Evolutionary conservation across 192 early-diverging fungal genomes (phyloP).

Genomic region (Coemansia javaensis): DNA sequence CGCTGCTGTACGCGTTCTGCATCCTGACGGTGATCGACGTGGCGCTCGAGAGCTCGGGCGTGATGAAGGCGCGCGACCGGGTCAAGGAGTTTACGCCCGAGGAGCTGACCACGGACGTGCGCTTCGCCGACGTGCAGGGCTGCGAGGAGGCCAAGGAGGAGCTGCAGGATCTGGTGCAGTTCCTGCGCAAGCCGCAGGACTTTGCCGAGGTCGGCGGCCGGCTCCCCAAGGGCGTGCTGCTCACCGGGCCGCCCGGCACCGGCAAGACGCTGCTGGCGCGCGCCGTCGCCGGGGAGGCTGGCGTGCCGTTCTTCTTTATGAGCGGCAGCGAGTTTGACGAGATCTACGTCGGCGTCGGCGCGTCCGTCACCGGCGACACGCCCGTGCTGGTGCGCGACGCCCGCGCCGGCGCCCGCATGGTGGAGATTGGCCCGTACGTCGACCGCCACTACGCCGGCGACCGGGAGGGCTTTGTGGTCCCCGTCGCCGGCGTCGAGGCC

Average conservation of each 20-base stretch:
- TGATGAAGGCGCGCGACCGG: constrained; percentile 56
- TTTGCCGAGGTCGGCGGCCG: constrained; percentile 93
- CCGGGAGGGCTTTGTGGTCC: constrained; percentile 33
- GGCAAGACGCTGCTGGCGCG: constrained; percentile 97
- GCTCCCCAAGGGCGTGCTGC: constrained; percentile 86
- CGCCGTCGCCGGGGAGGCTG: constrained; percentile 96
- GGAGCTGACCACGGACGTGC: constrained; percentile 51
- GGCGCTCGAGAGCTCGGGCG: constrained; percentile 64
- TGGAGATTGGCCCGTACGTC: constrained; percentile 41
- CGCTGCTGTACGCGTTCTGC: constrained; percentile 56
- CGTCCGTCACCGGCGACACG: constrained; percentile 52
- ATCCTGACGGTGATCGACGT: constrained; percentile 65
- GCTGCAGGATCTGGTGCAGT: constrained; percentile 92
- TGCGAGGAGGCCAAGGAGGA: constrained; percentile 98
- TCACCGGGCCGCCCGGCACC: constrained; percentile 91
- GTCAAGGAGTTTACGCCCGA: constrained; percentile 25
- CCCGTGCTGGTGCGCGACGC: constrained; percentile 42
- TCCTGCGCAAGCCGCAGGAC: constrained; percentile 84
- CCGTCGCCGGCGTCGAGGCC: constrained; percentile 39
- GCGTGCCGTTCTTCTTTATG: constrained; percentile 99
- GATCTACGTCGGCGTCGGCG: constrained; percentile 97
- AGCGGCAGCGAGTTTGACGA: constrained; percentile 98
- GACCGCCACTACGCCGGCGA: constrained; percentile 28
- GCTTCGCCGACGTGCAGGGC: constrained; percentile 92
- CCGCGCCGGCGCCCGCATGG: constrained; percentile 6